phyloP scores from a whole-genome alignment of 192 early-diverging fungal species.

The Coemansia sp. region DNA sequence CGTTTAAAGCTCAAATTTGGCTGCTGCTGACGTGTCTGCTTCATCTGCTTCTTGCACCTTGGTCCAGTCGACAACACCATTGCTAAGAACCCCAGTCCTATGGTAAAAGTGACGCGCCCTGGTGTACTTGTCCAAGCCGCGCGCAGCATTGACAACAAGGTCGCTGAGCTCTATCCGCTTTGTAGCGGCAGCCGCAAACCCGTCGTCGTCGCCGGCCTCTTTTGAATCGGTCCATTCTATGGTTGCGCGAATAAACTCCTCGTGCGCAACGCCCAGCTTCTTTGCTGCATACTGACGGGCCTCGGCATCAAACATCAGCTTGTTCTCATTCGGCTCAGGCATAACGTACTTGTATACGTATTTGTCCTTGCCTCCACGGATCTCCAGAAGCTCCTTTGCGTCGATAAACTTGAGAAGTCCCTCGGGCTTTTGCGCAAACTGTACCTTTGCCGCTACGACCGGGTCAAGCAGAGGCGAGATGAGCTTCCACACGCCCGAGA shows the following conservation, averaged over 20 bases:
- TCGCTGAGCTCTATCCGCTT: constrained; percentile 36
- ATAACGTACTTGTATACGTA: constrained; percentile 61
- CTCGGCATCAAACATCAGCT: constrained; percentile 56
- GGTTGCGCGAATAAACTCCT: constrained; percentile 53
- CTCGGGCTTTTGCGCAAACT: constrained; percentile 72
- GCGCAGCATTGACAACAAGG: constrained; percentile 37
- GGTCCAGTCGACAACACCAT: constrained; percentile 44
- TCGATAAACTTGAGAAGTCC: constrained; percentile 69
- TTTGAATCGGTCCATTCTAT: constrained; percentile 54
- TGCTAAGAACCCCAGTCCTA: constrained; percentile 43
- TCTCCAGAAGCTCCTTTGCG: constrained; percentile 60
- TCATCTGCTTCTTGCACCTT: constrained; percentile 15
- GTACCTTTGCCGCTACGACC: constrained; percentile 84
- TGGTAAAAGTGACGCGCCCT: constrained; percentile 53
- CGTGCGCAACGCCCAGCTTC: constrained; percentile 43
- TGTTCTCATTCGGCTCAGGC: constrained; percentile 58
- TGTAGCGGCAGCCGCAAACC: constrained; percentile 22
- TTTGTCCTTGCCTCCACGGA: constrained; percentile 65
- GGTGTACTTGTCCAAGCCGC: constrained; percentile 57
- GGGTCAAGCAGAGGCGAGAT: constrained; percentile 87
- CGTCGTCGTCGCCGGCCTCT: constrained; percentile 35
- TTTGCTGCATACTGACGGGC: constrained; percentile 44
- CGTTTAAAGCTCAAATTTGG: not conserved
- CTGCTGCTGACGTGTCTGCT: not conserved
- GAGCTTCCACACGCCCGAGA: constrained; percentile 82